Evolutionary conservation across 2,329 filamentous ascomycete genomes (phyloP).

Genomic region (Exophiala sp.): DNA sequence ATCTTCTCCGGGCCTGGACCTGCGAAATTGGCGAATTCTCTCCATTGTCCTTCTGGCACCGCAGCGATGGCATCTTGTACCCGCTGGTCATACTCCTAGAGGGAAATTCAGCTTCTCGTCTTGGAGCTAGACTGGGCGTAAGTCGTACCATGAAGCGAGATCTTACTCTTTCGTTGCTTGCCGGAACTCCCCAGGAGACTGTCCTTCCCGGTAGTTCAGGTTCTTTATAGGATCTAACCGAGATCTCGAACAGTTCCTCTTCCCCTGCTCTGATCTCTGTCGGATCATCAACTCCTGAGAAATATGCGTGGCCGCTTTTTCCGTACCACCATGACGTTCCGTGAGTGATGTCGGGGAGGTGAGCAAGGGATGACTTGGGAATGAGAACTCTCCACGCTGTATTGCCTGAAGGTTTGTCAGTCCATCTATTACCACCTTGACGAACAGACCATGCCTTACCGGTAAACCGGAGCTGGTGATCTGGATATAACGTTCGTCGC

Average conservation of each 20-base stretch:
- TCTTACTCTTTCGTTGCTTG: slow-evolving; percentile 25
- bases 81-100: slow-evolving; percentile 38
- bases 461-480: slow-evolving; percentile 43
- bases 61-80: slow-evolving; percentile 37
- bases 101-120: no score
- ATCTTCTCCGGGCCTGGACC: slow-evolving; percentile 40
- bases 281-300: slow-evolving; percentile 36
- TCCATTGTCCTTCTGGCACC: slow-evolving; percentile 39
- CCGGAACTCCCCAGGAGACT: slow-evolving; percentile 22
- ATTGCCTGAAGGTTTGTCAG: slow-evolving; percentile 39
- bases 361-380: slow-evolving; percentile 34
- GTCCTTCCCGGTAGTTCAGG: slow-evolving; percentile 15
- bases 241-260: slow-evolving; percentile 36
- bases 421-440: no score
- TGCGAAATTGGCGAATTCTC: slow-evolving; percentile 45
- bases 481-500: slow-evolving; percentile 37
- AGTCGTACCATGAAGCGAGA: slow-evolving; percentile 35
- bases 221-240: slow-evolving; percentile 34
- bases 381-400: slow-evolving; percentile 45
- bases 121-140: no score
- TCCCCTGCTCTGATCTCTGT: slow-evolving; percentile 30
- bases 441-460: no score
- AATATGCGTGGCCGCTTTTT: slow-evolving; percentile 39
- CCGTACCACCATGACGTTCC: slow-evolving; percentile 43
- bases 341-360: slow-evolving; percentile 32